These are phyloP conservation scores for Talaromyces marneffei DNA, from an alignment of 2,329 filamentous ascomycete species.

Conservation along the genomic window DNA sequence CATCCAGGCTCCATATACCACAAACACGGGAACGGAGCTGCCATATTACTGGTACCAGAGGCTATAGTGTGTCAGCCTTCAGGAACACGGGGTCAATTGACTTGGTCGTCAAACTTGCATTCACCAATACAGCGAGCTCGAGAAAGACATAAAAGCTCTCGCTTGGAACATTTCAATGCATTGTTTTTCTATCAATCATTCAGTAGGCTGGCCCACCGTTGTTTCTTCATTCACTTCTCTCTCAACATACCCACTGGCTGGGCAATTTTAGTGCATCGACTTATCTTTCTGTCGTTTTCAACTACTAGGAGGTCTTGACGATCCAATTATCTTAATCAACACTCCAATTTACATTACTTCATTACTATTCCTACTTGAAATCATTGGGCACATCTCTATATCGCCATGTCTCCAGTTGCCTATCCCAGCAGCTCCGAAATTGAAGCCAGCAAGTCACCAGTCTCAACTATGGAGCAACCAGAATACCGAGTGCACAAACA, in stretches of 20 bases:
- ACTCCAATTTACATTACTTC: background rate
- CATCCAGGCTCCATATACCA: background rate
- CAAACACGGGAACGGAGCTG: background rate
- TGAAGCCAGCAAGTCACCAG: background rate
- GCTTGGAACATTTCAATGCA: background rate
- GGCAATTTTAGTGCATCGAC: slow-evolving; percentile 47
- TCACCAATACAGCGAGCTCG: background rate
- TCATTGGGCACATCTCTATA: background rate
- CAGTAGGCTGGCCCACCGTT: slow-evolving; percentile 9
- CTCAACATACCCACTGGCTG: slow-evolving; percentile 51
- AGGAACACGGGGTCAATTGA: slow-evolving; percentile 2
- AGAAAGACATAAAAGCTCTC: slow-evolving; percentile 11
- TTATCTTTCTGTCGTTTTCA: slow-evolving; percentile 18
- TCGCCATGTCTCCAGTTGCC: slow-evolving; percentile 16
- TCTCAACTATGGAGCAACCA: slow-evolving; percentile 6
- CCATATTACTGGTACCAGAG: background rate
- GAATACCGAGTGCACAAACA: slow-evolving; percentile 53
- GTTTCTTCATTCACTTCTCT: slow-evolving; percentile 24
- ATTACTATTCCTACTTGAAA: background rate
- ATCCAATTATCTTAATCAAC: slow-evolving; percentile 10
- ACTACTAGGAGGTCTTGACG: slow-evolving; percentile 19
- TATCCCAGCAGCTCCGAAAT: background rate
- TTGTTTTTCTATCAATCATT: background rate
- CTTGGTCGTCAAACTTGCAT: background rate
- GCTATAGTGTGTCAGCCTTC: slow-evolving; percentile 9